Evolutionary conservation across 495 filamentous ascomycete genomes (phyloP), one percentile per base, ranked within the genome.

Genomic region (Trichoderma virens): DNA sequence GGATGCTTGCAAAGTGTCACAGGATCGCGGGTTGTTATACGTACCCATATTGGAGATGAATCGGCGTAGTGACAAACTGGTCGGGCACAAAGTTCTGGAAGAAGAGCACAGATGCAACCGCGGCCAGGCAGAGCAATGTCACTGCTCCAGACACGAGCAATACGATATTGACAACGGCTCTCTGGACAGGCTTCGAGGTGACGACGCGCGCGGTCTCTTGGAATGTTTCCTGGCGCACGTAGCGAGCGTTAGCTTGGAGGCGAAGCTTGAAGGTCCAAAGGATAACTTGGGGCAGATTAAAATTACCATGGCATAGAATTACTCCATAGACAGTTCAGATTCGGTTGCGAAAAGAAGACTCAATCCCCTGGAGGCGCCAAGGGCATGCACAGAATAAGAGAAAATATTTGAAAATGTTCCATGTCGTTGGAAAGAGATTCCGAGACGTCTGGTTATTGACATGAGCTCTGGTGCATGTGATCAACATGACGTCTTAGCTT

Each of bases 21-120:
- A 31, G 14, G 30, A 14, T 18, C 11, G 13, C 14, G n/a, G 62
- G 28, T 32, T 14, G 43, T 59, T 34, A 35, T n/a, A 66, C 80
- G 32, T 77, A 91, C 86, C 87, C 86, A 74, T 92, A 97, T 72
- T 96, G 91, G 31, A 97, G 72, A 76, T 96, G 85, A 8, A 96
- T 79, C 18, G 85, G 79, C 38, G 88, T 81, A 28, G 85, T 80
- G 61, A 84, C 77, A 34, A 80, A 70, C 41, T 88, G 79, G 60
- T 88, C 85, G 0, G 94, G 94, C 35, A 98, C 86, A 73, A 90
- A 92, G 65, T 83, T 83, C 71, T 85, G 80, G 78, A 97, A 97
- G 73, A 97, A 94, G 9, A 90, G 69, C 20, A 81, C 76, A 71
- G 96, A 96, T 6, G 86, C 87, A 27, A 87, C 62, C 2, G 81